phyloP scores from a whole-genome alignment of 2,329 filamentous ascomycete genomes.

The Didymella lethalis region DNA sequence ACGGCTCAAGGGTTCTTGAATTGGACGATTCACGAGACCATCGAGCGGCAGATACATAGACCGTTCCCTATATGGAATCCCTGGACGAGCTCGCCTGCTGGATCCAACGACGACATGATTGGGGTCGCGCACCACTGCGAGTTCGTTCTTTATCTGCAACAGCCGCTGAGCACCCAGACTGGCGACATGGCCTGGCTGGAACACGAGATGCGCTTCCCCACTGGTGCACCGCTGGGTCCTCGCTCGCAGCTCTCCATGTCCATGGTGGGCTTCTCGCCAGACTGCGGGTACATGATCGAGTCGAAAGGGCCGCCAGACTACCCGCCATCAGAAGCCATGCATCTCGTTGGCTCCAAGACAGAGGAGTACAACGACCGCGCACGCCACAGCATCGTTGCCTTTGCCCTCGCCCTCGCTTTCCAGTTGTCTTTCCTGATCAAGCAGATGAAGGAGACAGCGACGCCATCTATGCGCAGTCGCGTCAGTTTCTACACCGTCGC shows the following conservation, averaged over 20 bases:
- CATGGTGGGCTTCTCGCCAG: slow-evolving; percentile 69
- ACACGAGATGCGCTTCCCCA: slow-evolving; percentile 66
- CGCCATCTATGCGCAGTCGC: slow-evolving; percentile 69
- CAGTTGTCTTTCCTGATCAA: slow-evolving; percentile 66
- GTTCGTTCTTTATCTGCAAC: slow-evolving; percentile 84
- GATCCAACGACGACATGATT: slow-evolving; percentile 62
- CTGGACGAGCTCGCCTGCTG: slow-evolving; percentile 76
- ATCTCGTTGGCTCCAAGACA: slow-evolving; percentile 65
- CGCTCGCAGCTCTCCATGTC: slow-evolving; percentile 65
- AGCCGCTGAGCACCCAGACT: slow-evolving; percentile 51
- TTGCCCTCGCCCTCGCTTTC: slow-evolving; percentile 58
- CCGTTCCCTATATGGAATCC: slow-evolving; percentile 65
- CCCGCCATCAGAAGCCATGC: slow-evolving; percentile 59
- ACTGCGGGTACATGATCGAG: slow-evolving; percentile 71
- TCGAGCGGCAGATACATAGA: slow-evolving; percentile 71
- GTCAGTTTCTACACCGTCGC: slow-evolving; percentile 71
- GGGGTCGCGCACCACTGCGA: slow-evolving; percentile 84
- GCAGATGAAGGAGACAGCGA: slow-evolving; percentile 70
- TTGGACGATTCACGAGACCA: slow-evolving; percentile 71
- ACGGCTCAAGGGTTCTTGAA: slow-evolving; percentile 67
- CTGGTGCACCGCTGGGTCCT: slow-evolving; percentile 62
- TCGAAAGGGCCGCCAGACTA: slow-evolving; percentile 66
- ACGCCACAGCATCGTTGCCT: slow-evolving; percentile 62
- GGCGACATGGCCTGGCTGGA: slow-evolving; percentile 62
- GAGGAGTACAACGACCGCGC: slow-evolving; percentile 63